Percentiles rank a stretch among this genome's conserved stretches.
These are phyloP conservation scores for Boechera stricta DNA, from an alignment of 345 rosid species.

Conservation along the genomic window DNA sequence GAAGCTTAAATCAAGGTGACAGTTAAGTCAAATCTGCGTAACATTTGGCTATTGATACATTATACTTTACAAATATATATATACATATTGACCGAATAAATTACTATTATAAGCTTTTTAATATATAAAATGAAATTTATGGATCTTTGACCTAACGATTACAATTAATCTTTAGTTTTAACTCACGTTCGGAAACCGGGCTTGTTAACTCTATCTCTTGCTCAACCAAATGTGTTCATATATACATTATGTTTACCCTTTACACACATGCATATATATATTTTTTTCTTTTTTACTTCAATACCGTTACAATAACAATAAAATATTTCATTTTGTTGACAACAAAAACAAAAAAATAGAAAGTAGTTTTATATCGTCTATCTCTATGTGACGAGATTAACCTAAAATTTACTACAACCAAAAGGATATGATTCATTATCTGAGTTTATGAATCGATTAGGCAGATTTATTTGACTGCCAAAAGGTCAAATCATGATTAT, in stretches of 20 bases:
- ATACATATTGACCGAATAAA: not conserved
- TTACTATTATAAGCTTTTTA: not conserved
- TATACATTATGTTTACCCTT: constrained; percentile 6
- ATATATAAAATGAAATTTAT: not conserved
- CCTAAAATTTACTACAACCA: not conserved
- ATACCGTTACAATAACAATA: constrained; percentile 11
- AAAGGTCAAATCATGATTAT: constrained; percentile 50
- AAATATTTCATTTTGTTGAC: not conserved
- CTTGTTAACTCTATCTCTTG: not conserved
- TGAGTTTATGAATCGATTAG: constrained; percentile 25
- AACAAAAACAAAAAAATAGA: no score
- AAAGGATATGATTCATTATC: not conserved
- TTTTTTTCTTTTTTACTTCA: not conserved
- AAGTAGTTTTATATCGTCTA: not conserved
- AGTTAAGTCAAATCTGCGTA: constrained; percentile 38
- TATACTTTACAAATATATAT: not conserved
- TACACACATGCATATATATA: no score
- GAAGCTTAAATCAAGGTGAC: constrained; percentile 37
- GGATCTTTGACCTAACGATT: constrained; percentile 7
- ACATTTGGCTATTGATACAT: constrained; percentile 26
- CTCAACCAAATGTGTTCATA: not conserved
- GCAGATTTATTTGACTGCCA: constrained; percentile 52
- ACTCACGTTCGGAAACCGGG: not conserved
- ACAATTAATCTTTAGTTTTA: not conserved
- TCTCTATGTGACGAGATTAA: constrained; percentile 1